Percentiles rank a stretch among this genome's conserved stretches.
phyloP scores from a whole-genome alignment of 2,329 filamentous ascomycete species.

The Dactylonectria macrodidyma region DNA sequence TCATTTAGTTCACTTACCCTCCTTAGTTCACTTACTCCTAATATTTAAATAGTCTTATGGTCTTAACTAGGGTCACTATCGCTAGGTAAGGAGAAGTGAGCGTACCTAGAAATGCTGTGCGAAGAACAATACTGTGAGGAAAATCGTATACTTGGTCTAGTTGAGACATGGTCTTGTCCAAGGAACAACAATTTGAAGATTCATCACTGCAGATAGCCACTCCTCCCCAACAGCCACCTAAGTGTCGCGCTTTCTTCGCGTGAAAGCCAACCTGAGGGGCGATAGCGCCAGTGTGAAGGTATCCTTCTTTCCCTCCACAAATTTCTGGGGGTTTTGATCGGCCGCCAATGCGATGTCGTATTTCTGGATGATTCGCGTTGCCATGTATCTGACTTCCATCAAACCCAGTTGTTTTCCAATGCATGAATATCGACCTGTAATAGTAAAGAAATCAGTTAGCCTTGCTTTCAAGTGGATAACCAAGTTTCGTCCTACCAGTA shows the following conservation, averaged over 20 bases:
- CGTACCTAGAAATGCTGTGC: no score
- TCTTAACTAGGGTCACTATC: no score
- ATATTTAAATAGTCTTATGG: no score
- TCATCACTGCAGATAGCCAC: background rate
- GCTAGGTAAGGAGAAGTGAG: no score
- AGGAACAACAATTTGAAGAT: background rate
- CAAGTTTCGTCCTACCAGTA: slow-evolving; percentile 36
- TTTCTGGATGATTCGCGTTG: background rate
- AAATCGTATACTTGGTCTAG: no score
- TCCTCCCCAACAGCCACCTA: background rate
- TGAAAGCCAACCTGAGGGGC: background rate
- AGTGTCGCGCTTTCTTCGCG: background rate
- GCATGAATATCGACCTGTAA: background rate
- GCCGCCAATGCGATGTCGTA: background rate
- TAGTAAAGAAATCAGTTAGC: background rate
- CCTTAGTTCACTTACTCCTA: no score
- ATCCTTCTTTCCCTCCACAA: background rate
- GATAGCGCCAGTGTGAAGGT: background rate
- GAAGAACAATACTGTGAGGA: no score
- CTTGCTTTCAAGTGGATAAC: background rate
- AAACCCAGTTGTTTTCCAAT: background rate
- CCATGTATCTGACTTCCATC: background rate
- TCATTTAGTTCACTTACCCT: no score
- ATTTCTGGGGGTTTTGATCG: background rate
- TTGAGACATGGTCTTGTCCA: background rate